Percentiles rank a stretch among this genome's conserved stretches.
Evolutionary conservation across 441 rosid species (phyloP).

Genomic region (Isatis lusitanica): DNA sequence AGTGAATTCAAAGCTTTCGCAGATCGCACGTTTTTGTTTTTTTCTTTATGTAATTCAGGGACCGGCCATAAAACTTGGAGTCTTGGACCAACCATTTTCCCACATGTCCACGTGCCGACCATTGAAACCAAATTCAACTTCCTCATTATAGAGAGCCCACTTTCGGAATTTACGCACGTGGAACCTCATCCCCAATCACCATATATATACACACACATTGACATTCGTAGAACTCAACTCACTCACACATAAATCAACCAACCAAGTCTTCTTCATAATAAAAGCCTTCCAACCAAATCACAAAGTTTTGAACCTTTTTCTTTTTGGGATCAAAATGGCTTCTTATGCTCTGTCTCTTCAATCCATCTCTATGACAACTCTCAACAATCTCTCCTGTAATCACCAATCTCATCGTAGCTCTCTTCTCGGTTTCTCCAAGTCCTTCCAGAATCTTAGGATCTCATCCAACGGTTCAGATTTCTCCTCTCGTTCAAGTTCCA

Average conservation of each 20-base stretch:
- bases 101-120: conserved; percentile 23
- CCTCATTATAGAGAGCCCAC: not conserved
- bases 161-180: conserved; percentile 8
- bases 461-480: conserved; percentile 19
- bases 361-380: not conserved
- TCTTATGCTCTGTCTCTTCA: conserved; percentile 14
- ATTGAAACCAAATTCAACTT: conserved; percentile 15
- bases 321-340: conserved; percentile 5
- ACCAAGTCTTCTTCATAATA: conserved; percentile 7
- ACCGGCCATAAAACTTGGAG: conserved; percentile 15
- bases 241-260: conserved; percentile 6
- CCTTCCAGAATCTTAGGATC: conserved; percentile 2
- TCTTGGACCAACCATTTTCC: not conserved
- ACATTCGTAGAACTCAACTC: conserved; percentile 4
- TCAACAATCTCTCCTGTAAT: conserved; percentile 7
- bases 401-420: conserved; percentile 17
- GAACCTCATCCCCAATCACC: not conserved
- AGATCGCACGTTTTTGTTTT: conserved; percentile 1
- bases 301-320: not conserved
- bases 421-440: conserved; percentile 20
- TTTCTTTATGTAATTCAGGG: not conserved
- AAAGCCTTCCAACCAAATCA: not conserved
- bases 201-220: not conserved
- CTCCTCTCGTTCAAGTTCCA: conserved; percentile 4
- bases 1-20: not conserved